These are phyloP conservation scores for Gyromitra esculenta DNA, from an alignment of 2,329 filamentous ascomycete genomes.

Conservation along the genomic window DNA sequence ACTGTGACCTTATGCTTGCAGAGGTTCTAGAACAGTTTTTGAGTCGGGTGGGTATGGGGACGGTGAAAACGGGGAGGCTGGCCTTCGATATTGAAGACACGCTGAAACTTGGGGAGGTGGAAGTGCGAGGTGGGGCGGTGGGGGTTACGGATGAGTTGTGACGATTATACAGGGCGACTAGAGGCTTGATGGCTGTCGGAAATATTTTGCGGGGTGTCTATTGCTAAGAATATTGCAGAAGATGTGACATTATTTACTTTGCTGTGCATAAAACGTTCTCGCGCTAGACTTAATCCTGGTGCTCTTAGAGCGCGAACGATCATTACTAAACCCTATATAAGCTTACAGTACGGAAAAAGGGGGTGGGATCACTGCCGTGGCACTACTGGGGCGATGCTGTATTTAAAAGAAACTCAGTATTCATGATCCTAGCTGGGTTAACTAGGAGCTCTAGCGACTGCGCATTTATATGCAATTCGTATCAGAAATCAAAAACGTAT, in stretches of 20 bases:
- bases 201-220: neutral
- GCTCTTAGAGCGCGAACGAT: neutral
- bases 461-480: too few relatives aligned
- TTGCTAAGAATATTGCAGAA: too few relatives aligned
- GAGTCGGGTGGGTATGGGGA: neutral
- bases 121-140: neutral
- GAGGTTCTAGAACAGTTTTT: constrained; percentile 8
- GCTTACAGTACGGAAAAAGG: too few relatives aligned
- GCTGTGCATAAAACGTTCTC: too few relatives aligned
- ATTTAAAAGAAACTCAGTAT: too few relatives aligned
- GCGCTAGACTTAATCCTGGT: too few relatives aligned
- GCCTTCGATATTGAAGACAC: constrained; percentile 9
- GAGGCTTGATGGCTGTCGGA: neutral
- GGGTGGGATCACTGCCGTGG: too few relatives aligned
- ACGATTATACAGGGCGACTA: neutral
- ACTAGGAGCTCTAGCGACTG: too few relatives aligned
- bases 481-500: too few relatives aligned
- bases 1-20: constrained; percentile 24
- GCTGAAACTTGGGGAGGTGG: neutral
- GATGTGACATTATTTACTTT: too few relatives aligned
- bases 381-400: too few relatives aligned
- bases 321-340: neutral
- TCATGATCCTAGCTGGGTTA: too few relatives aligned
- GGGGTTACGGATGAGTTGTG: constrained; percentile 14
- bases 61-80: constrained; percentile 19